A percentile compares a stretch with the other conserved stretches of the same genome.
Evolutionary conservation across 176 grass and related monocot genomes (phyloP).

Genomic region (Aegilops speltoides): DNA sequence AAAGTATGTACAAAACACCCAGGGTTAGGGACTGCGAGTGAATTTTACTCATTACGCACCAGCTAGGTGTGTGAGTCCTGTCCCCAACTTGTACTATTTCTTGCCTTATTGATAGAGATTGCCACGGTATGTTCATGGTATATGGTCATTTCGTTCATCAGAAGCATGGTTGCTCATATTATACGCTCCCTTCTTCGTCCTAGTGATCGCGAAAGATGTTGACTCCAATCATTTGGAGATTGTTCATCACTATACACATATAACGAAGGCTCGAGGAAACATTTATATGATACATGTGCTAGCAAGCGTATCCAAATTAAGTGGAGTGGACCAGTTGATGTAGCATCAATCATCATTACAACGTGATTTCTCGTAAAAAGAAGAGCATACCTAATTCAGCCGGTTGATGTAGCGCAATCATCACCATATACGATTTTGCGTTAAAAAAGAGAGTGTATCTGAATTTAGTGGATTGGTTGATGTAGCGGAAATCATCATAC

Average conservation of each 20-base stretch:
- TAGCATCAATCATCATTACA: neutral
- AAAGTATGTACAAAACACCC: too few relatives aligned
- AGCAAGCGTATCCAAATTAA: neutral
- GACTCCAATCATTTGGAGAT: conserved; percentile 27
- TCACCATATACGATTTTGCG: too few relatives aligned
- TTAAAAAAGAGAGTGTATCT: too few relatives aligned
- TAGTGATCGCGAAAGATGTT: conserved; percentile 4
- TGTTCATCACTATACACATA: neutral
- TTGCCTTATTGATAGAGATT: too few relatives aligned
- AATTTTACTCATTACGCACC: too few relatives aligned
- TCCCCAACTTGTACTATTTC: too few relatives aligned
- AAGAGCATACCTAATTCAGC: too few relatives aligned
- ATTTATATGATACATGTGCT: neutral
- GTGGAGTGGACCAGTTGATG: neutral
- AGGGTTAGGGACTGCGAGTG: too few relatives aligned
- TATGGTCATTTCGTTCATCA: neutral
- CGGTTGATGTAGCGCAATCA: too few relatives aligned
- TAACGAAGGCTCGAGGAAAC: neutral
- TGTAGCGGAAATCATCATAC: too few relatives aligned
- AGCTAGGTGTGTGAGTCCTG: too few relatives aligned
- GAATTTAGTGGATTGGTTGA: too few relatives aligned
- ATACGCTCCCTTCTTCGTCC: neutral
- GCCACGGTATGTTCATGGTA: neutral
- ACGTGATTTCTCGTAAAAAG: neutral
- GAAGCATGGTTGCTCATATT: neutral